Evolutionary conservation across 129 eudicot species (phyloP), one percentile per base, ranked within the genome.

Genomic region (Pulicaria dysenterica): DNA sequence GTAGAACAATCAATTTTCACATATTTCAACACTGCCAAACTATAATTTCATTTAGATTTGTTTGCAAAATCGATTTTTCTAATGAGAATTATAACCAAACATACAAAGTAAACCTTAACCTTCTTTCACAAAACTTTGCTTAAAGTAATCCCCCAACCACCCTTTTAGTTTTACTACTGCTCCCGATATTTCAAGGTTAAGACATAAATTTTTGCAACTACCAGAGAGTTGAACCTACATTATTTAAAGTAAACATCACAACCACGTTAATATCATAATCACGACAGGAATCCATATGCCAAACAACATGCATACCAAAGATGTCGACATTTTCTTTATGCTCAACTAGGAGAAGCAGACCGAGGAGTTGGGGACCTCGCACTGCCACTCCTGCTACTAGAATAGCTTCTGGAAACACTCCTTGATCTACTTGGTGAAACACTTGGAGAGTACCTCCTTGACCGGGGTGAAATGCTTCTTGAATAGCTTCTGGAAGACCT

Each of bases 401-500:
- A 55, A 3, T 24, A 15, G 61, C 61, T 55, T 65, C 85, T 62
- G 2, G 87, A 67, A 24, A 83, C 72, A 67, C 84, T 64, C 73
- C 80, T 75, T 0, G 50, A 78, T 6, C 69, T 80, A 36, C 7
- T 34, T 4, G 85, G 85, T 0, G 87, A 76, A 37, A 57, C 44
- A 45, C 85, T 80, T 3, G 63, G 73, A 0, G 83, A 80, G 47
- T 76, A 73, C 53, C 91, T 80, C 61, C 72, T 34, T 7, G 67
- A 37, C 8, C n/a, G 59, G 0, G 87, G 83, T 0, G 89, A 76
- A 16, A 69, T 12, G 14, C 85, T 80, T 5, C 73, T 78, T 0
- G 84, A 82, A 44, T 73, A 73, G 69, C 91, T 81, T 49, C 90
- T 87, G 1, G 44, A 70, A 7, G 67, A 59, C 46, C 73, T 38